Base-by-base conservation (phyloP, 495 filamentous ascomycete species). In the Penicillium silybi region DNA sequence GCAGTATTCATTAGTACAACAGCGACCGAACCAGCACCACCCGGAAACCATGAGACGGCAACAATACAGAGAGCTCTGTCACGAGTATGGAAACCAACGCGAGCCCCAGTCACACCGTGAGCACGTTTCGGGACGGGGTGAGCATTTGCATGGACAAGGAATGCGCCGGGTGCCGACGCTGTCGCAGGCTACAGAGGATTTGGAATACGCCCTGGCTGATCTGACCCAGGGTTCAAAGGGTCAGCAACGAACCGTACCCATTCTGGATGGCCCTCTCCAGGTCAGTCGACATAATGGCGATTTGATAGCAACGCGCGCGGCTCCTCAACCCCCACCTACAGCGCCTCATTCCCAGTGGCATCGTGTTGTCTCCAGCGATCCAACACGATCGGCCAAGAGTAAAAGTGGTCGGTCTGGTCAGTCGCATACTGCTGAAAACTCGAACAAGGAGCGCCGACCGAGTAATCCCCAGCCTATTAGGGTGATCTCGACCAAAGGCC, bases 261-360 rank as follows among this genome's bases (percentile, higher is more conserved):
- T 61, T 16, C 48, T 69, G 20, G 63, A 65, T 18, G 48, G 54
- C 7, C 69, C 72, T 25, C 49, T 73, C 37, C 68, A 72, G 42
- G 67, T 72, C 41, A 69, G 69, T 47, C 66, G 69, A 37, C 65
- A 69, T 11, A 64, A 66, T 29, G 67, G 68, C 44, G 69, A 69
- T 27, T 62, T 73, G 58, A 62, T 69, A 13, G 59, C 73, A 3
- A 69, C 63, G 7, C 67, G 73, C 16, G 61, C 65, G 15, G 63
- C 72, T 7, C 73, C 73, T 16, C 59, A 46, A 11, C 70, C 71
- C 18, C 71, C 73, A 26, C 52, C 46, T 17, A 48, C 45, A 48
- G 63, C 62, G 54, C 53, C 50, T 48, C 63, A 56, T 40, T 66
- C 42, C 47, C 20, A 42, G 17, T 38, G 40, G 22, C 38, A 29